Base-by-base conservation (phyloP, 768 basidiomycete species). In the Termitomyces sp. region DNA sequence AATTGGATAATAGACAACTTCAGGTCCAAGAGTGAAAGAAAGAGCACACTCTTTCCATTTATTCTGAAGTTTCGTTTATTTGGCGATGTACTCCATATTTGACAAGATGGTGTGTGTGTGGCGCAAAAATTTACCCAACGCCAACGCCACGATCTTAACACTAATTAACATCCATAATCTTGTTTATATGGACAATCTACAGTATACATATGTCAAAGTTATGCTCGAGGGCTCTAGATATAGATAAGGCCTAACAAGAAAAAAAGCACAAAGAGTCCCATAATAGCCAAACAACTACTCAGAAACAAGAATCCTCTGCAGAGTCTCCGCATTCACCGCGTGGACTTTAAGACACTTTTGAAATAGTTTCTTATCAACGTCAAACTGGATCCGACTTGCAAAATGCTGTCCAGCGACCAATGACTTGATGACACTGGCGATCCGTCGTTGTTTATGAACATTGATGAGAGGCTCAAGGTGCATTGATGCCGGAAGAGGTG, bases 401-500 rank as follows among this genome's bases (percentile, higher is more conserved):
- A 92, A 80, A 64, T 93, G 92, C 66, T 93, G 92, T 2, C 90
- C 89, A 10, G 87, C 84, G 8, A 93, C 89, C 55, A 93, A 73
- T 7, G 82, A 80, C 69, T 92, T 91, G 73, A 93, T 89, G 42
- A 90, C 86, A 16, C 81, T 81, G 10, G 92, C 90, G 53, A 91
- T 88, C 62, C 87, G 73, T 36, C 92, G 83, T 67, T 94, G 92
- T 71, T 94, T 93, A 71, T 93, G 90, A 6, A 94, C 87, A 67
- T 92, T 94, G 73, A 94, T 90, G 57, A 94, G 71, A 4, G 92
- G 90, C 64, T 93, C 90, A 29, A 94, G 80, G 60, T 86, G 83
- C 77, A 92, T 90, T n/a, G 82, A 81, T 1, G 83, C 67, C 0
- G 91, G 92, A 4, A 93, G 81, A 8, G 86, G 81, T 3, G 84